Evolutionary conservation across 331 rosid species (phyloP).

Genomic region (Quercus phellos): DNA sequence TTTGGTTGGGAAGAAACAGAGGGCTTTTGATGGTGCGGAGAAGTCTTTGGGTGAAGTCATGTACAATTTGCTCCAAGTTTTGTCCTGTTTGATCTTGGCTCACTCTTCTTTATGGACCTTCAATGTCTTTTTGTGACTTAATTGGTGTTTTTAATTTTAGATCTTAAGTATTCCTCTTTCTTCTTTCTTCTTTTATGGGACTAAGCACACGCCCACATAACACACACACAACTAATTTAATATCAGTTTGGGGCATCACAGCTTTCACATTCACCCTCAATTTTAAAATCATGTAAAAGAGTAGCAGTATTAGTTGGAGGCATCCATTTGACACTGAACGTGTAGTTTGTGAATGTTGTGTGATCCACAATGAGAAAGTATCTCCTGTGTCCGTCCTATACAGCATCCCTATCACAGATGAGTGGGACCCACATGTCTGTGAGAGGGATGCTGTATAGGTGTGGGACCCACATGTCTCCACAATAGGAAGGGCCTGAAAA

Average conservation of each 20-base stretch:
- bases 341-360: not conserved
- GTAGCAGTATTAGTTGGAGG: not conserved
- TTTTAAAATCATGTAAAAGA: not conserved
- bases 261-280: not conserved
- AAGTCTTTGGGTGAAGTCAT: not conserved
- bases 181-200: not conserved
- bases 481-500: not conserved
- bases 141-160: not conserved
- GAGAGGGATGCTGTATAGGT: no score
- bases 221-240: no score
- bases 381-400: no score
- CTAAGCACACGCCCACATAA: no score
- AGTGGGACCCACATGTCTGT: no score
- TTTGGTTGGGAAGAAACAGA: not conserved
- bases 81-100: not conserved
- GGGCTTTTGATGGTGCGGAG: not conserved
- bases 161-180: not conserved
- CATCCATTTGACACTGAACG: not conserved
- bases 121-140: not conserved
- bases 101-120: not conserved
- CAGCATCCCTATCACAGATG: no score
- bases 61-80: not conserved
- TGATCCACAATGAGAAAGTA: not conserved
- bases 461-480: no score
- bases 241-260: no score